Base-by-base conservation (phyloP, 208 protist species). In the Balamuthia mandrillaris region DNA sequence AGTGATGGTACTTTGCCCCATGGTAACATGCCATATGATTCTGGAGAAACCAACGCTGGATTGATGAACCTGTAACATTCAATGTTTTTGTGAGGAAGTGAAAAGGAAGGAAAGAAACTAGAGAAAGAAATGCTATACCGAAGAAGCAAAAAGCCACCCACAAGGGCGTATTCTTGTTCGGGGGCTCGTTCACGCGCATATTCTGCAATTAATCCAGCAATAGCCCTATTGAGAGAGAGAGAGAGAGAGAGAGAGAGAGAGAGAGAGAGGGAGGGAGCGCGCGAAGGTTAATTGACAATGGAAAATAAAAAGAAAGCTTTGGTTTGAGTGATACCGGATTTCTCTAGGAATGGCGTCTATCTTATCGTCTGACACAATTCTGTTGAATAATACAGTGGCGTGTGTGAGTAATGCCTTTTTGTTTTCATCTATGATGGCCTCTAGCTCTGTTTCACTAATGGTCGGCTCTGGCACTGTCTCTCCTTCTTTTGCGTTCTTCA, bases 1-100 rank as follows among this genome's bases (percentile, higher is more conserved):
- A 29, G 39, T 27, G 68, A 78, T 56, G 68, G 68, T 21, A n/a
- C 52, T 44, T 78, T 78, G 16, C 68, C 68, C 4, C 45, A 33
- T 33, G 68, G 68, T 14, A 78, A 44, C 68, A 78, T 78, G 68
- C 68, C 68, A 29, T 78, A 78, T 7, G 68, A 78, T 54, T 78
- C 68, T 6, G 68, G 68, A 4, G 68, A 35, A 18, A 78, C 68
- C 37, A 78, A 44, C 37, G 68, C 45, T 5, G 68, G 68, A 54
- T 78, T 78, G 45, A 78, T 78, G 41, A 78, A 31, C 68, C 68
- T 78, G 9, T 4, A 33, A 44, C 29, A 44, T 70, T 18, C 41
- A 18, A 10, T 56, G 16, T 56, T 56, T 56, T 56, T 56, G 16
- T 56, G 18, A 56, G 49, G 18, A 56, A 56, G 12, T 27, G 61